These are phyloP conservation scores for Huntiella omanensis DNA, from an alignment of 2,329 filamentous ascomycete genomes.

Conservation along the genomic window DNA sequence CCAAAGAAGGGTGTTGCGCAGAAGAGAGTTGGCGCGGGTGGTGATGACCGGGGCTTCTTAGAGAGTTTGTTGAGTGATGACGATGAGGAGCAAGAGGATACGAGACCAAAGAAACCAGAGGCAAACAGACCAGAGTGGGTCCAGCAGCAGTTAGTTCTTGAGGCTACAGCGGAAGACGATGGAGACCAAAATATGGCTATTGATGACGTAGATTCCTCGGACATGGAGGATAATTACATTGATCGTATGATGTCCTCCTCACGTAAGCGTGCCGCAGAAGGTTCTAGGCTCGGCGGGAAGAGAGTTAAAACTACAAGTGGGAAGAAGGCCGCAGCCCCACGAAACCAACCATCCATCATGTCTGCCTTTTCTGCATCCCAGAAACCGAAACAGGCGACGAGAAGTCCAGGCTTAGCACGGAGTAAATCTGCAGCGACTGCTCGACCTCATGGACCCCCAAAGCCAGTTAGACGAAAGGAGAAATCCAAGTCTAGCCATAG, in stretches of 20 bases:
- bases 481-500: not conserved
- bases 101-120: not conserved
- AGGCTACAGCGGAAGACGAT: conserved; percentile 2
- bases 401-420: no score
- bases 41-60: conserved; percentile 4
- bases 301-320: conserved; percentile 13
- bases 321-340: conserved; percentile 14
- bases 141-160: conserved; percentile 4
- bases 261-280: conserved; percentile 22
- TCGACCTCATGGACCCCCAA: no score
- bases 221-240: conserved; percentile 32
- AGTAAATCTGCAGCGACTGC: no score
- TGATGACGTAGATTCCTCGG: conserved; percentile 19
- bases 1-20: conserved; percentile 7
- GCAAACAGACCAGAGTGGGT: conserved; percentile 1
- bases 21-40: conserved; percentile 1
- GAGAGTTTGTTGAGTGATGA: conserved; percentile 4
- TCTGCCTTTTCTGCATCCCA: conserved; percentile 14
- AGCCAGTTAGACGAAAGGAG: no score
- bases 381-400: not conserved
- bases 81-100: conserved; percentile 15
- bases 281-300: conserved; percentile 12
- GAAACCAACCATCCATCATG: conserved; percentile 19
- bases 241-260: conserved; percentile 29
- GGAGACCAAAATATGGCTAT: not conserved